Percentiles rank a stretch among this genome's conserved stretches.
Conservation (phyloP, 1,139 yeast species). For the Yarrowia galli region DNA sequence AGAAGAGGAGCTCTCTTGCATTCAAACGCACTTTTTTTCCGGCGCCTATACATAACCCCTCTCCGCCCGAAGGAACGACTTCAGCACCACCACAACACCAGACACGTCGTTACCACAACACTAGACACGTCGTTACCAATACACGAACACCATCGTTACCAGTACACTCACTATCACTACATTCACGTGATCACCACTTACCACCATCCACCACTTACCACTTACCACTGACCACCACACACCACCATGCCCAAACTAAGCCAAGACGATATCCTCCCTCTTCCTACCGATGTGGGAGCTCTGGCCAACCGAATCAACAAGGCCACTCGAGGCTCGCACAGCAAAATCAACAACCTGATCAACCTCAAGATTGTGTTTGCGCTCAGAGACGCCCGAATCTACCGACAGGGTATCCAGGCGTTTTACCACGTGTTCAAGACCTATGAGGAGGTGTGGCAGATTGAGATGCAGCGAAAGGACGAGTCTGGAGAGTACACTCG, state of each 20-base stretch:
- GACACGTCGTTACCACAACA: background rate
- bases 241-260: slow-evolving; percentile 46
- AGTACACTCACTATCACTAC: background rate
- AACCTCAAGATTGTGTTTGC: slow-evolving; percentile 77
- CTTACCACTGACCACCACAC: background rate
- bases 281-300: slow-evolving; percentile 78
- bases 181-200: background rate
- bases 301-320: slow-evolving; percentile 78
- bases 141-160: background rate
- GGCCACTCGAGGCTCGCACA: slow-evolving; percentile 71
- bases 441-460: slow-evolving; percentile 59
- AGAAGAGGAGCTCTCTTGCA: background rate
- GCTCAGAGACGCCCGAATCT: slow-evolving; percentile 73
- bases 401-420: slow-evolving; percentile 80
- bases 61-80: too few relatives aligned
- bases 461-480: slow-evolving; percentile 57
- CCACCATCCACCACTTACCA: background rate
- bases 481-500: slow-evolving; percentile 54
- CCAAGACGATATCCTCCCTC: slow-evolving; percentile 71
- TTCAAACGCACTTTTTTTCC: background rate
- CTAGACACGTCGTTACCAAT: background rate
- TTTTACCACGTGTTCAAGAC: slow-evolving; percentile 78
- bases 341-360: slow-evolving; percentile 72
- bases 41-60: background rate
- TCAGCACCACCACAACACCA: background rate